These are phyloP conservation scores for Neurospora tetrasperma DNA, from an alignment of 495 filamentous ascomycete species.

Conservation along the genomic window DNA sequence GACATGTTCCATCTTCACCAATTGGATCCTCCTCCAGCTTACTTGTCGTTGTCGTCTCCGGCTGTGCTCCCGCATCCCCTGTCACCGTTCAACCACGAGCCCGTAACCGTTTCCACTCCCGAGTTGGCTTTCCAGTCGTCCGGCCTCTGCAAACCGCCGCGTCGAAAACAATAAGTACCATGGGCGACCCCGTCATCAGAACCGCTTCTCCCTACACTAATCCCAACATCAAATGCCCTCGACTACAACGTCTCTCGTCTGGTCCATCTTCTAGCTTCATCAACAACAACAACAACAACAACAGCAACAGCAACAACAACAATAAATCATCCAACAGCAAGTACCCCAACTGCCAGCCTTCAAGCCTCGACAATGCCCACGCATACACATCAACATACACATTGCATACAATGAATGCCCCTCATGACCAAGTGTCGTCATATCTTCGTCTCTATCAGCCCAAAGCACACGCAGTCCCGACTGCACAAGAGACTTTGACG, in stretches of 20 bases:
- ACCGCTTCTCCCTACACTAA: slow-evolving; percentile 40
- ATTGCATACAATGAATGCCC: background rate
- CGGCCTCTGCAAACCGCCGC: slow-evolving; percentile 1
- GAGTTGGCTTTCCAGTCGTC: slow-evolving; percentile 1
- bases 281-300: background rate
- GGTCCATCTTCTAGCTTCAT: slow-evolving; percentile 14
- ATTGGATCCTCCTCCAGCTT: slow-evolving; percentile 19
- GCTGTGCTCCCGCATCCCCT: slow-evolving; percentile 15
- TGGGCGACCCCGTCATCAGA: slow-evolving; percentile 38
- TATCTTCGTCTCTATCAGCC: background rate
- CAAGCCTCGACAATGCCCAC: background rate
- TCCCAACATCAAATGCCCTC: slow-evolving; percentile 37
- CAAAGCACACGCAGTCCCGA: slow-evolving; percentile 9
- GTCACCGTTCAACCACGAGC: slow-evolving; percentile 12
- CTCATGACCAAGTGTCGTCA: background rate
- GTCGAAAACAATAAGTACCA: slow-evolving; percentile 33
- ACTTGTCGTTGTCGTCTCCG: slow-evolving; percentile 13
- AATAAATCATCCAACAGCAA: slow-evolving; percentile 29
- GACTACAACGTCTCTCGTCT: slow-evolving; percentile 29
- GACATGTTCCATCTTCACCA: slow-evolving; percentile 8
- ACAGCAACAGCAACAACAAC: background rate
- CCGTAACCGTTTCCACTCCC: background rate
- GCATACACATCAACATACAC: background rate
- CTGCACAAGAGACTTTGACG: slow-evolving; percentile 34
- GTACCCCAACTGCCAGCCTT: slow-evolving; percentile 8